Conservation (phyloP, 345 rosid species). For the Salix suchowensis region DNA sequence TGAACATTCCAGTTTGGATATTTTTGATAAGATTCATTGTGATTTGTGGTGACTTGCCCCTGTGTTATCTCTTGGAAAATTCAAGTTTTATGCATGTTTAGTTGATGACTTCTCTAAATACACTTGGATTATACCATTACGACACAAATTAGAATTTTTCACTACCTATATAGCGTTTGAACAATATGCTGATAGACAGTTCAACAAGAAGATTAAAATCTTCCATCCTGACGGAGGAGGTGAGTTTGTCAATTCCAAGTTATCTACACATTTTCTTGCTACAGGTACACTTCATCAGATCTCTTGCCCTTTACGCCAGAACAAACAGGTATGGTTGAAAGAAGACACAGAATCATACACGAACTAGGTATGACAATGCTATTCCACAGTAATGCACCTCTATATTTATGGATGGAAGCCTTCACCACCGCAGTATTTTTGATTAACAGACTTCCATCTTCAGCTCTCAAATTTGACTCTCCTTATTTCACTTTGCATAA, state of each 20-base stretch:
- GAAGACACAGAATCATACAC: background rate
- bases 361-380: conserved; percentile 4
- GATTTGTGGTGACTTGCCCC: background rate
- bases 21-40: background rate
- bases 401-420: background rate
- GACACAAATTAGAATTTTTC: background rate
- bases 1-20: background rate
- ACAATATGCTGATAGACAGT: background rate
- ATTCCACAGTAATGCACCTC: background rate
- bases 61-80: background rate
- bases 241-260: background rate
- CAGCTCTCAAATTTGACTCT: too few species aligned
- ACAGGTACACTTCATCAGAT: background rate
- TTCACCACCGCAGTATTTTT: background rate
- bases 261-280: background rate
- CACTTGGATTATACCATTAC: background rate
- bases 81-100: background rate
- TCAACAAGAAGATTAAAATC: background rate
- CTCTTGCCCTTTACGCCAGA: background rate
- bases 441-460: too few species aligned
- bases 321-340: background rate
- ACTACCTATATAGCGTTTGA: background rate
- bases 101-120: background rate
- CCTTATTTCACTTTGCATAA: too few species aligned
- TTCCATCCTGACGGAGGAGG: background rate